A percentile compares a stretch with the other conserved stretches of the same genome.
phyloP scores from a whole-genome alignment of 2,329 filamentous ascomycete genomes.

The Trichoderma oligosporum region DNA sequence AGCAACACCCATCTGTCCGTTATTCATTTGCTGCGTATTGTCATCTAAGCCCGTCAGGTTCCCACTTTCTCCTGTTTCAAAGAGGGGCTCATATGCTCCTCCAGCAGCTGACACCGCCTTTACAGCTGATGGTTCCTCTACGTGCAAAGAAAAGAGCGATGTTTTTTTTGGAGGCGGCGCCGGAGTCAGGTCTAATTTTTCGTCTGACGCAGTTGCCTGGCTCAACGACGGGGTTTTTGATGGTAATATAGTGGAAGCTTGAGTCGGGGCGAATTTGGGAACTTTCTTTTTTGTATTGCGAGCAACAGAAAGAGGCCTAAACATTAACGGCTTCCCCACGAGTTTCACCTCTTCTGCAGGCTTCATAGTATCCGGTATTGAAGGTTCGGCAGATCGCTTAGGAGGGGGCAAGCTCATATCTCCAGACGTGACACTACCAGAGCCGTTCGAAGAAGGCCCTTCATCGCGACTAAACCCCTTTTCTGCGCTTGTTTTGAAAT shows the following conservation, averaged over 20 bases:
- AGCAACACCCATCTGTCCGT: conserved; percentile 28
- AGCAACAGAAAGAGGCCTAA: conserved; percentile 81
- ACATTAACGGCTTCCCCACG: conserved; percentile 78
- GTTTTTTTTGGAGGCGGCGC: conserved; percentile 48
- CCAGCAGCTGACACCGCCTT: conserved; percentile 23
- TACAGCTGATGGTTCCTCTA: conserved; percentile 36
- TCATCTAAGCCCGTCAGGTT: conserved; percentile 28
- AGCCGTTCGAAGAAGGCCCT: conserved; percentile 23
- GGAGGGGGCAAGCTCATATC: conserved; percentile 40
- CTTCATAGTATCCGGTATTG: conserved; percentile 54
- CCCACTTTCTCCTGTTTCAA: conserved; percentile 34
- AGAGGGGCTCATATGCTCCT: conserved; percentile 50
- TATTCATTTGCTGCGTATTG: conserved; percentile 31
- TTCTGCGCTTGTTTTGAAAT: conserved; percentile 76
- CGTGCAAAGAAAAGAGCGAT: conserved; percentile 65
- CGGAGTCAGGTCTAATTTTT: conserved; percentile 22
- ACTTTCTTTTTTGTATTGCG: conserved; percentile 66
- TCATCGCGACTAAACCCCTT: conserved; percentile 71
- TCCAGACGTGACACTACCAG: conserved; percentile 23
- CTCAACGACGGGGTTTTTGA: conserved; percentile 5
- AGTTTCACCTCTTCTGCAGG: conserved; percentile 62
- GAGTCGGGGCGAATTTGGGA: conserved; percentile 25
- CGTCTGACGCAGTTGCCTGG: conserved; percentile 5
- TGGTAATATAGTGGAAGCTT: conserved; percentile 13
- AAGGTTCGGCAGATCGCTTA: conserved; percentile 41